phyloP scores from a whole-genome alignment of 208 protist genomes.

The Crithidia mellificae region DNA sequence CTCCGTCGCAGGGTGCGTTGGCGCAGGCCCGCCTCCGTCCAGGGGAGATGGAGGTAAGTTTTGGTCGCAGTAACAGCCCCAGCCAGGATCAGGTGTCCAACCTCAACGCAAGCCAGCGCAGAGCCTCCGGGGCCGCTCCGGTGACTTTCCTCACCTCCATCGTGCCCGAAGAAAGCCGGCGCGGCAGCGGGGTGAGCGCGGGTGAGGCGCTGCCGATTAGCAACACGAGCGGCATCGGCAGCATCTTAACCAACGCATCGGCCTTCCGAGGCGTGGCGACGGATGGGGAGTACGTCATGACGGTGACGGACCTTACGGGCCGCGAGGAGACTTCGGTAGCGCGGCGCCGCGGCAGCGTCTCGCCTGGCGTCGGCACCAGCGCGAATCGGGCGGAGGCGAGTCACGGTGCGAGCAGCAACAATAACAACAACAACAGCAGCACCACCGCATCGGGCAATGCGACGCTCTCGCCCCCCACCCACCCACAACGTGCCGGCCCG shows the following conservation, averaged over 20 bases:
- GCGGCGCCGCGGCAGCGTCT: background rate
- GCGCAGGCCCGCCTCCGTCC: background rate
- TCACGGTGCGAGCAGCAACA: background rate
- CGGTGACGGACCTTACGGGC: no score
- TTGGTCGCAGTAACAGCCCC: background rate
- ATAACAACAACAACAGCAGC: background rate
- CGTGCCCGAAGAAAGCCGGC: background rate
- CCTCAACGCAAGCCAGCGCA: background rate
- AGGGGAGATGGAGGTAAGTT: background rate
- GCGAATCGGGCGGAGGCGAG: no score
- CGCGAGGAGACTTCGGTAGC: conserved; percentile 3
- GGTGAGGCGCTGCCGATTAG: background rate
- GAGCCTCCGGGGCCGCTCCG: background rate
- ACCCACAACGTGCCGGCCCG: background rate
- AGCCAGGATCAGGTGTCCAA: background rate
- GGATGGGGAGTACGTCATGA: no score
- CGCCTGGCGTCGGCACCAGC: background rate
- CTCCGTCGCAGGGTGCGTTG: background rate
- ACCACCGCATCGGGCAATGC: no score
- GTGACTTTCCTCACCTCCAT: background rate
- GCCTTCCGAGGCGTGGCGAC: no score
- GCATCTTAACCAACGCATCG: no score
- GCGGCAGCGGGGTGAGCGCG: background rate
- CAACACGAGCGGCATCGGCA: background rate
- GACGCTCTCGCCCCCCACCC: background rate